Conservation (phyloP, 352 stramenopile species). For the Thraustotheca clavata region DNA sequence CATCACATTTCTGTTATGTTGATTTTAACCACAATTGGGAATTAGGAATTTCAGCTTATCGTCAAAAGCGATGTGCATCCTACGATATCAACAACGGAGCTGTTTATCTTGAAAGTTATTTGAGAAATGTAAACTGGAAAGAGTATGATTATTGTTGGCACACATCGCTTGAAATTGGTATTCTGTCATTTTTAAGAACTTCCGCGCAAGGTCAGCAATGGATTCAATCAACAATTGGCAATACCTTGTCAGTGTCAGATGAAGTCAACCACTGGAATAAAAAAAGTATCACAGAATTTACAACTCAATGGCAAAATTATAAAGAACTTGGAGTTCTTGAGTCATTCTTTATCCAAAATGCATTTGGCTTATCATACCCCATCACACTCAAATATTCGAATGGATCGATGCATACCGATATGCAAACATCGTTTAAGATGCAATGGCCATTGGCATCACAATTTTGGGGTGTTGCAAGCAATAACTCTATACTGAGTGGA, state of each 20-base stretch:
- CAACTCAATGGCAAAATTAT: constrained; percentile 19
- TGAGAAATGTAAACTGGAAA: constrained; percentile 8
- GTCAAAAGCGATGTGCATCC: neutral
- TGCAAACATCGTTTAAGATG: constrained; percentile 12
- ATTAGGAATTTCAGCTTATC: neutral
- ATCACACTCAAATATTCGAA: neutral
- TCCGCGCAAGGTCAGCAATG: neutral
- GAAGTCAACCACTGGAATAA: neutral
- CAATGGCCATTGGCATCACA: neutral
- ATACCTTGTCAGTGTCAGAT: neutral
- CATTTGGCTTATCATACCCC: constrained; percentile 7
- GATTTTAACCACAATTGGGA: constrained; percentile 19
- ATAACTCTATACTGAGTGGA: neutral
- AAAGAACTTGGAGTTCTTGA: constrained; percentile 4
- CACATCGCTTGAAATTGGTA: neutral
- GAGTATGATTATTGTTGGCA: neutral
- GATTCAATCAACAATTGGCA: neutral
- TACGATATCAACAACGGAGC: neutral
- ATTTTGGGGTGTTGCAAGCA: neutral
- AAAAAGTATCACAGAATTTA: neutral
- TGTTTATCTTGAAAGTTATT: constrained; percentile 2
- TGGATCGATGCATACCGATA: neutral
- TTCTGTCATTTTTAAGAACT: neutral
- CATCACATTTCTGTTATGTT: constrained; percentile 9
- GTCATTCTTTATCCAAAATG: neutral